Evolutionary conservation across 192 early-diverging fungal genomes (phyloP).

Genomic region (Coemansia sp.): DNA sequence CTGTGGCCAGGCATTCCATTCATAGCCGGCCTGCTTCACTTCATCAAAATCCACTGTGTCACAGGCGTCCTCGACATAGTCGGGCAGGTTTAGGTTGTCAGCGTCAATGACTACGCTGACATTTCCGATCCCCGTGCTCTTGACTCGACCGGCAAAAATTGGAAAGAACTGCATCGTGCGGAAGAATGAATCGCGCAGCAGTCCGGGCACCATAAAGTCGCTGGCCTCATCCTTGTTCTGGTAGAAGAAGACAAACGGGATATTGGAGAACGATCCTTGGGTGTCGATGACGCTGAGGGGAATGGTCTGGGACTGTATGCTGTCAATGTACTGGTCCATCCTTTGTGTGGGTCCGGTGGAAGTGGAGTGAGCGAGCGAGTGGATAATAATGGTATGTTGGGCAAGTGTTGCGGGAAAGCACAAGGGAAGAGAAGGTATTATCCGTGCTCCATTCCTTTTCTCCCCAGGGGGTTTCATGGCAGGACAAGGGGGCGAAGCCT

Average conservation of each 20-base stretch:
- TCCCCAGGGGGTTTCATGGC: too few relatives aligned
- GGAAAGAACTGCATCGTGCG: slow-evolving; percentile 20
- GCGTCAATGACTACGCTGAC: slow-evolving; percentile 26
- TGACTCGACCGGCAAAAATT: slow-evolving; percentile 21
- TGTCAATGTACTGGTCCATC: slow-evolving; percentile 8
- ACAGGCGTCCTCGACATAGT: slow-evolving; percentile 21
- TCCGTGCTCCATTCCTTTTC: too few relatives aligned
- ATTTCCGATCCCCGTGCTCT: slow-evolving; percentile 12
- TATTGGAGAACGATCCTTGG: slow-evolving; percentile 41
- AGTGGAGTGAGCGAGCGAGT: too few relatives aligned
- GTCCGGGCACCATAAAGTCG: slow-evolving; percentile 23
- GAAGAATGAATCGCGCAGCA: slow-evolving; percentile 24
- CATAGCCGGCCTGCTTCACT: slow-evolving; percentile 15
- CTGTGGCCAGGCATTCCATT: slow-evolving; percentile 35
- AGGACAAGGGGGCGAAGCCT: too few relatives aligned
- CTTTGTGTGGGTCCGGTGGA: too few relatives aligned
- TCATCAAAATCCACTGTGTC: slow-evolving; percentile 19
- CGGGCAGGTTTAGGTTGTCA: slow-evolving; percentile 27
- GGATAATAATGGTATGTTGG: not conserved
- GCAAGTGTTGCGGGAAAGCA: not conserved
- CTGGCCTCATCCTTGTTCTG: slow-evolving; percentile 8
- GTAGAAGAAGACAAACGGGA: slow-evolving; percentile 44
- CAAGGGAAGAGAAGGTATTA: too few relatives aligned
- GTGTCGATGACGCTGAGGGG: slow-evolving; percentile 28
- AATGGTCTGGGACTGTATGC: slow-evolving; percentile 26